Evolutionary conservation across 192 early-diverging fungal genomes (phyloP), one percentile per base, ranked within the genome.

Genomic region (Entophlyctis luteolus): DNA sequence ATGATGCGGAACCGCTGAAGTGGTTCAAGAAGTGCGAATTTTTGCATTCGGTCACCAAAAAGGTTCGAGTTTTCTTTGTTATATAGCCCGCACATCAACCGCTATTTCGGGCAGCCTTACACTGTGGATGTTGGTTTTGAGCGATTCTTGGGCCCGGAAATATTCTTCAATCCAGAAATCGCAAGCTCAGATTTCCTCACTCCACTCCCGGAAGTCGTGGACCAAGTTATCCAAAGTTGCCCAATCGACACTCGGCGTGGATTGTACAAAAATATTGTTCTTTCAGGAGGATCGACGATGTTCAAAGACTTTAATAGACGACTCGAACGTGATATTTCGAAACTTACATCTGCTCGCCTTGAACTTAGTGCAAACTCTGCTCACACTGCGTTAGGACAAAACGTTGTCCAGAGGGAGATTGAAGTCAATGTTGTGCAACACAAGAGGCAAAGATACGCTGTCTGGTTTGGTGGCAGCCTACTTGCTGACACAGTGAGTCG

Each of bases 161-260:
- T 98, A 75, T 98, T 98, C 77, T 98, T 98, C 83, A 97, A 96
- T 75, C 96, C 96, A 23, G 96, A 98, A 80, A 94, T 98, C 66
- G 91, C 91, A 42, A 91, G 88, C 83, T 91, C 93, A 23, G 95
- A 97, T 74, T 98, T 96, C 74, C 76, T 96, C 65, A 96, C 92
- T 20, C 96, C 96, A 35, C 79, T 98, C 23, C 95, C 96, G 8
- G 90, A 95, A 39, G 92, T 97, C 22, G 95, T 98, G 23, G 96
- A 98, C 82, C 90, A 83, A 56, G 93, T 93, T 36, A 94, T 98
- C 59, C 96, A 98, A 74, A 89, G 87, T 65, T 94, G 94, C 68
- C 96, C 96, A 16, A 97, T 98, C 66, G 96, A 98, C 79, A 92
- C 90, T 32, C 88, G 96, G 66, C 84, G 96, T 72, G 96, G 96